phyloP scores from a whole-genome alignment of 768 basidiomycete species.

The Leccinum obscurum region DNA sequence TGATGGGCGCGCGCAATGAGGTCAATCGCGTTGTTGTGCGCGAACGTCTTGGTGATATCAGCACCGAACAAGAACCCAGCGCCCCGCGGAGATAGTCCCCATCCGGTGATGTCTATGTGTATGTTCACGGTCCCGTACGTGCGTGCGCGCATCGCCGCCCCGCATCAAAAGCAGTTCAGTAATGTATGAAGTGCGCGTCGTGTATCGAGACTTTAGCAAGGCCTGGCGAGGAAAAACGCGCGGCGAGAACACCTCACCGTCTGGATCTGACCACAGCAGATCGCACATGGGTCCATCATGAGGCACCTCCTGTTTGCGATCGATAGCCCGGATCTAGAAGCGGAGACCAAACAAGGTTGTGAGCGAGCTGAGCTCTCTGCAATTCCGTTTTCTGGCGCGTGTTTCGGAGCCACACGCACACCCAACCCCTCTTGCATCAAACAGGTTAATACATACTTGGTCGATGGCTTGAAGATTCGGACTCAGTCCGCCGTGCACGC shows the following conservation, averaged over 20 bases:
- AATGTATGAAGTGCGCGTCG: neutral
- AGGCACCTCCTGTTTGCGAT: conserved; percentile 95
- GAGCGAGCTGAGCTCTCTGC: conserved; percentile 18
- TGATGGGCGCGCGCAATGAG: conserved; percentile 97
- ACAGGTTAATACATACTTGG: conserved; percentile 57
- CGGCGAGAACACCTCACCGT: conserved; percentile 53
- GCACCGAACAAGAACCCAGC: conserved; percentile 95
- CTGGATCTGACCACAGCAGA: conserved; percentile 98
- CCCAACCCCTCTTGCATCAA: conserved; percentile 3
- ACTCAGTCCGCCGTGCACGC: conserved; percentile 95
- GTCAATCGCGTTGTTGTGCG: conserved; percentile 89
- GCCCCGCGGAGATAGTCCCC: conserved; percentile 98
- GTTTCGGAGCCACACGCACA: conserved; percentile 19
- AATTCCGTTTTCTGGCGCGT: conserved; percentile 1
- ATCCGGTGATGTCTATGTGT: conserved; percentile 77
- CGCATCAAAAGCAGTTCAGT: neutral
- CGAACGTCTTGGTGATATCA: conserved; percentile 87
- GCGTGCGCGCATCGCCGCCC: neutral
- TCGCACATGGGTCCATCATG: conserved; percentile 99
- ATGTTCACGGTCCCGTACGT: conserved; percentile 3
- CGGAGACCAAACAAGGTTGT: conserved; percentile 21
- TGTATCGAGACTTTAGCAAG: conserved; percentile 12
- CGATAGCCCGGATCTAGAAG: conserved; percentile 84
- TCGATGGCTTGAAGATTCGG: conserved; percentile 85
- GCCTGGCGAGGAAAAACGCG: conserved; percentile 6